Evolutionary conservation across 345 rosid species (phyloP).

Genomic region (Psidium friedrichsthalianum): DNA sequence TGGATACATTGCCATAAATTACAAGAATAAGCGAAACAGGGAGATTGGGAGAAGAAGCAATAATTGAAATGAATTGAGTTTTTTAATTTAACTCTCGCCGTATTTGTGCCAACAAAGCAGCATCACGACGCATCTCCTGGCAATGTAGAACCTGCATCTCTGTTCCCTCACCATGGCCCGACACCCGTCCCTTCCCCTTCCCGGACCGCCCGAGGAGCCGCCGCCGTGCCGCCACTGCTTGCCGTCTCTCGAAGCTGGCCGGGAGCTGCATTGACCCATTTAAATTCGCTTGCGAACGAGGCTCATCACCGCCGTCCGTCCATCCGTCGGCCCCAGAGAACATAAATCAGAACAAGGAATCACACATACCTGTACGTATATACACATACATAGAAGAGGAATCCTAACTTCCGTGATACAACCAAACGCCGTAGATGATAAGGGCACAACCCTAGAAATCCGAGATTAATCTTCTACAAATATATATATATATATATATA

Average conservation of each 20-base stretch:
- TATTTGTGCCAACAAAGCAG: constrained; percentile 58
- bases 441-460: neutral
- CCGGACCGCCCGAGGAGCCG: neutral
- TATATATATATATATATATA: no score
- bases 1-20: neutral
- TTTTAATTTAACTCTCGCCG: constrained; percentile 16
- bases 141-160: constrained; percentile 39
- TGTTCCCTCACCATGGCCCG: constrained; percentile 31
- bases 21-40: neutral
- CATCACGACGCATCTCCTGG: constrained; percentile 41
- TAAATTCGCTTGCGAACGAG: neutral
- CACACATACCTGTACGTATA: neutral
- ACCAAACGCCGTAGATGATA: no score
- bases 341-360: neutral
- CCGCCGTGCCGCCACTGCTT: neutral
- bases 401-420: neutral
- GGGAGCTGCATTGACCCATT: constrained; percentile 11
- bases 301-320: neutral
- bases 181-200: constrained; percentile 16
- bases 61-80: neutral
- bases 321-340: neutral
- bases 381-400: neutral
- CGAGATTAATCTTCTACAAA: neutral
- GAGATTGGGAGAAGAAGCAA: neutral
- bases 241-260: neutral